Percentiles rank a stretch among this genome's conserved stretches.
Conservation (phyloP, 306 rosid species). For the Dryas alaskensis region DNA sequence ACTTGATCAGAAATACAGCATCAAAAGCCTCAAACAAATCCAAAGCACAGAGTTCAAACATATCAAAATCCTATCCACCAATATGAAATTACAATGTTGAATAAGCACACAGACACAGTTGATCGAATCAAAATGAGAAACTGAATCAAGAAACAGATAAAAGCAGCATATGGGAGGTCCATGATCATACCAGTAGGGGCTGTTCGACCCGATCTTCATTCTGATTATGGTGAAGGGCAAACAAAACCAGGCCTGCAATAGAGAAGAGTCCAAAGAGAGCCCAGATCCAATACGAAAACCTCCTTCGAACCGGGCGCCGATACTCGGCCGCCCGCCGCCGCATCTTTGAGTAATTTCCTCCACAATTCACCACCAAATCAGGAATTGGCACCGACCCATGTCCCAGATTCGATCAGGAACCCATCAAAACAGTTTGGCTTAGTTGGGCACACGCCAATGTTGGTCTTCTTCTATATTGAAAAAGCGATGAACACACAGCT, state of each 20-base stretch:
- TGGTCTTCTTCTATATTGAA: not conserved
- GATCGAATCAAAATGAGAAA: conserved; percentile 9
- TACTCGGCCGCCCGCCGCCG: conserved; percentile 94
- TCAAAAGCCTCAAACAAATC: conserved; percentile 7
- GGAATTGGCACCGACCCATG: conserved; percentile 26
- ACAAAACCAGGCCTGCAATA: conserved; percentile 58
- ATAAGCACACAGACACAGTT: not conserved
- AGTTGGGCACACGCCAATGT: conserved; percentile 16
- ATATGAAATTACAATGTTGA: conserved; percentile 13
- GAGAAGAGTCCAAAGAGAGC: conserved; percentile 63
- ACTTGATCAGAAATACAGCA: conserved; percentile 1
- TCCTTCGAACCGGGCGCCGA: conserved; percentile 97
- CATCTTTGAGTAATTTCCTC: conserved; percentile 56
- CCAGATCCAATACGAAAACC: conserved; percentile 92
- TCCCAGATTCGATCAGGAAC: conserved; percentile 33
- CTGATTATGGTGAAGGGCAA: conserved; percentile 78
- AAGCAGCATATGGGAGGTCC: not conserved
- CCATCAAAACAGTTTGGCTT: conserved; percentile 10
- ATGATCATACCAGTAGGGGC: conserved; percentile 47
- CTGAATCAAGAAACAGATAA: conserved; percentile 3
- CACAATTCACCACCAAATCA: conserved; percentile 42
- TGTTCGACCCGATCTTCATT: conserved; percentile 71
- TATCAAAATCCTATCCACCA: not conserved
- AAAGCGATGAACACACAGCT: not conserved
- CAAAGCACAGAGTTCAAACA: conserved; percentile 10